Conservation (phyloP, 306 rosid species). For the Fragaria nilgerrensis region DNA sequence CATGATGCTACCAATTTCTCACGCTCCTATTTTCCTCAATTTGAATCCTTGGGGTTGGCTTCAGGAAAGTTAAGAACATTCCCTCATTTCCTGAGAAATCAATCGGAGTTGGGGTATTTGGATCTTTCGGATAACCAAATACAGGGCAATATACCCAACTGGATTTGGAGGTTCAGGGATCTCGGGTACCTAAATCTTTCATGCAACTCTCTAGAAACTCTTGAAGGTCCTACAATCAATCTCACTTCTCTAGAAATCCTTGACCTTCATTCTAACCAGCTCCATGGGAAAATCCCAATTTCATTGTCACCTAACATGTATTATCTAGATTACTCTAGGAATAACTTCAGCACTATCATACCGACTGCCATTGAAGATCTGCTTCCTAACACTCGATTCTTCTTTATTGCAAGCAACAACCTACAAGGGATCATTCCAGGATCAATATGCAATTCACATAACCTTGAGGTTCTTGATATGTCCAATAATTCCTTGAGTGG, state of each 20-base stretch:
- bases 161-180: constrained; percentile 36
- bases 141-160: constrained; percentile 25
- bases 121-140: constrained; percentile 42
- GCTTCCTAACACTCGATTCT: background rate
- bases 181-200: constrained; percentile 64
- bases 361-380: background rate
- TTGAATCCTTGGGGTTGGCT: constrained; percentile 9
- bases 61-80: no score
- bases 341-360: constrained; percentile 25
- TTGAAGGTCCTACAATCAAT: constrained; percentile 16
- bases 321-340: constrained; percentile 31
- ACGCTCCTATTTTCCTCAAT: background rate
- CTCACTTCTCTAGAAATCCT: background rate
- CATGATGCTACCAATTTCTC: background rate
- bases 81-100: no score
- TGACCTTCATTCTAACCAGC: constrained; percentile 37
- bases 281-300: constrained; percentile 23
- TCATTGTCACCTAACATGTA: background rate
- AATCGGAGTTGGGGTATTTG: no score
- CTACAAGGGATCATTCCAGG: constrained; percentile 13
- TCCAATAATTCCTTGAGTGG: constrained; percentile 14
- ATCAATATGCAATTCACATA: constrained; percentile 28
- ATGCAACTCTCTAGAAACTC: constrained; percentile 23
- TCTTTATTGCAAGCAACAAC: constrained; percentile 19
- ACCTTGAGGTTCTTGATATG: constrained; percentile 26